Percentiles rank a stretch among this genome's conserved stretches.
Evolutionary conservation across 257 asterid genomes (phyloP).

Genomic region (Cinchona pubescens): DNA sequence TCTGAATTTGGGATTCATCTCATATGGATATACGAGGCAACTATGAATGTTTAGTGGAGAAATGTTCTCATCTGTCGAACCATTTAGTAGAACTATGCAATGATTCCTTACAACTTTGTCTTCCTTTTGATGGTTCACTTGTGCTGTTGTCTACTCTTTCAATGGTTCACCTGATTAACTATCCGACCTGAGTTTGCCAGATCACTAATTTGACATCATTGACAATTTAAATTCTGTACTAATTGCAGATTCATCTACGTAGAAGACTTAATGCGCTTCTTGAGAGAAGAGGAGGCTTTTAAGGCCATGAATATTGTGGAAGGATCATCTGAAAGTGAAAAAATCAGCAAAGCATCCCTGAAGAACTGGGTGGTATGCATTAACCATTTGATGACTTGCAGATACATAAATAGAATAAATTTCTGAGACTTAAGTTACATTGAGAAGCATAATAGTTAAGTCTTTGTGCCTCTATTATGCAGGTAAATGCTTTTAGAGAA

Average conservation of each 20-base stretch:
- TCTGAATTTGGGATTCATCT: background rate
- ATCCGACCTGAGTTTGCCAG: background rate
- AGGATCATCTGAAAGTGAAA: slow-evolving; percentile 63
- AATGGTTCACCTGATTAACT: background rate
- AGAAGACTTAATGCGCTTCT: slow-evolving; percentile 73
- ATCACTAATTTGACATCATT: background rate
- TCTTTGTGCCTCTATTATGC: background rate
- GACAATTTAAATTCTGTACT: background rate
- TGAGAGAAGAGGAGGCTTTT: slow-evolving; percentile 71
- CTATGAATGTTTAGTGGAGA: background rate
- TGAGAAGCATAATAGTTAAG: background rate
- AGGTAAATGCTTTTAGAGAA: slow-evolving; percentile 84
- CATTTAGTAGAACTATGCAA: background rate
- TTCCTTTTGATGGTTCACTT: background rate
- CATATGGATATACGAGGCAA: background rate
- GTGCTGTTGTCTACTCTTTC: background rate
- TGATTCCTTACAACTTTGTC: background rate
- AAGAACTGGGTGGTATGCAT: slow-evolving; percentile 90
- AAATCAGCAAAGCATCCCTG: slow-evolving; percentile 66
- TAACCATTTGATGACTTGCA: background rate
- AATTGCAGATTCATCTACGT: slow-evolving; percentile 61
- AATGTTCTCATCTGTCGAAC: background rate
- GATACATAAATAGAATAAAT: background rate
- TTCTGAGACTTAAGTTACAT: background rate
- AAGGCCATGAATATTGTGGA: slow-evolving; percentile 58